Evolutionary conservation across 2,329 filamentous ascomycete genomes (phyloP), one percentile per base, ranked within the genome.

Genomic region (Fusarium sp.): DNA sequence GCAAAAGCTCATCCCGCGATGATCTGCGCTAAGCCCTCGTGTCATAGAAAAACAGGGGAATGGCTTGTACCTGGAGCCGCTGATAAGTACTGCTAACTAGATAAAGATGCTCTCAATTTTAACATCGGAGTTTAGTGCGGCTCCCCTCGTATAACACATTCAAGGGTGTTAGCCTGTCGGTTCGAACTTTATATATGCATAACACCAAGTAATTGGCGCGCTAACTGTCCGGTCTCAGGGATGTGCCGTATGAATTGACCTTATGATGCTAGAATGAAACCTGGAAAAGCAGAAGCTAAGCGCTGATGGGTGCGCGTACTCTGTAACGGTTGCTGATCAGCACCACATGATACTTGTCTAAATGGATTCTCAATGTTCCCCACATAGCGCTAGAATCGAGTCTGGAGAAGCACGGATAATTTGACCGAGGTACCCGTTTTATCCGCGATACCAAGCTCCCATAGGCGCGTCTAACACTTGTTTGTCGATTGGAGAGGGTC

Each of bases 381-480:
- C 39, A 36, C 28, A 46, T 14, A 1, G n/a, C 39, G 20, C 51
- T 54, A 36, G 28, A 7, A 26, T 14, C 20, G 51, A 54, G 39
- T 36, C 40, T 45, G 28, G 28, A 26, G 20, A 46, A 20, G 20
- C 6, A 34, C 15, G 33, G 13, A 34, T 36, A 45, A 7, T 34
- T 34, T 11, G 15, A 28, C 51, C 51, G 40, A 46, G 51, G 14
- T 36, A 20, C 40, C 50, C 50, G 24, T 33, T 33, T 53, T 38
- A 54, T 38, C 40, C 31, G 31, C 40, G 31, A 48, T 36, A 28
- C 51, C 40, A 54, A 54, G 51, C 51, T 54, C 51, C 22, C 31
- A 54, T 54, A 54, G 51, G 51, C 40, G 31, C 40, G 51, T 54
- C 40, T 54, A 54, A 54, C 13, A 36, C 40, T 9, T 36, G 20